Evolutionary conservation across 2,329 filamentous ascomycete genomes (phyloP).

Genomic region (Phymatotrichopsis omnivora): DNA sequence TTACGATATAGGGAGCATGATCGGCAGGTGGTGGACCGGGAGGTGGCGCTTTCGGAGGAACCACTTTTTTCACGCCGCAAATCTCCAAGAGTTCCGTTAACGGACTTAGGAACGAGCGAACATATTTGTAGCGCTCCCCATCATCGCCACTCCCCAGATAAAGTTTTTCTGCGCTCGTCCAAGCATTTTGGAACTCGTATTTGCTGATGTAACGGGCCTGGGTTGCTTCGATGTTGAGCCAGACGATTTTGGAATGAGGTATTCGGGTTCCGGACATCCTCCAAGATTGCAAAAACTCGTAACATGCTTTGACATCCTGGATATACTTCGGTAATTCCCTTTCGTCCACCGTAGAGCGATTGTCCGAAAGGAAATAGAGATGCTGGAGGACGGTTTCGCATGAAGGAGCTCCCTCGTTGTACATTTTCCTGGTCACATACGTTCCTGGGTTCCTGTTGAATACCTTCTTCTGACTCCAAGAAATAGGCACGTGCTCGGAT

Average conservation of each 20-base stretch:
- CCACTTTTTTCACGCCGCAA: constrained; percentile 10
- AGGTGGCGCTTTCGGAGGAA: constrained; percentile 1
- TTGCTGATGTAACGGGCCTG: not conserved
- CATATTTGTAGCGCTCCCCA: constrained; percentile 9
- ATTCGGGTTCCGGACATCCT: not conserved
- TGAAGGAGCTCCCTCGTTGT: too few relatives aligned
- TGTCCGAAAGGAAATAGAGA: constrained; percentile 16
- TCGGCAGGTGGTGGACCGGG: not conserved
- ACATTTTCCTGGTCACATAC: too few relatives aligned
- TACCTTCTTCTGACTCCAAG: constrained; percentile 21
- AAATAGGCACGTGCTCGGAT: constrained; percentile 7
- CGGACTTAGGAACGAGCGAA: constrained; percentile 15
- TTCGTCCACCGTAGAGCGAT: constrained; percentile 2
- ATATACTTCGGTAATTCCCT: constrained; percentile 14
- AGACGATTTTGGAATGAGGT: constrained; percentile 10
- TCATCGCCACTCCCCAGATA: constrained; percentile 14
- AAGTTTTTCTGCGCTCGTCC: constrained; percentile 17
- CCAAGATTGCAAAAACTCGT: constrained; percentile 22
- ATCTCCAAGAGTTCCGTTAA: constrained; percentile 11
- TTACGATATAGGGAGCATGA: not conserved
- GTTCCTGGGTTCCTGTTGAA: constrained; percentile 5
- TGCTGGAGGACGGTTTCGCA: constrained; percentile 13
- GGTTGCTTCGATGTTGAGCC: constrained; percentile 20
- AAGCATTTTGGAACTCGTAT: constrained; percentile 12
- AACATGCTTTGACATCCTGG: constrained; percentile 15